Evolutionary conservation across 495 filamentous ascomycete species (phyloP).

Genomic region (Trypethelium eluteriae): DNA sequence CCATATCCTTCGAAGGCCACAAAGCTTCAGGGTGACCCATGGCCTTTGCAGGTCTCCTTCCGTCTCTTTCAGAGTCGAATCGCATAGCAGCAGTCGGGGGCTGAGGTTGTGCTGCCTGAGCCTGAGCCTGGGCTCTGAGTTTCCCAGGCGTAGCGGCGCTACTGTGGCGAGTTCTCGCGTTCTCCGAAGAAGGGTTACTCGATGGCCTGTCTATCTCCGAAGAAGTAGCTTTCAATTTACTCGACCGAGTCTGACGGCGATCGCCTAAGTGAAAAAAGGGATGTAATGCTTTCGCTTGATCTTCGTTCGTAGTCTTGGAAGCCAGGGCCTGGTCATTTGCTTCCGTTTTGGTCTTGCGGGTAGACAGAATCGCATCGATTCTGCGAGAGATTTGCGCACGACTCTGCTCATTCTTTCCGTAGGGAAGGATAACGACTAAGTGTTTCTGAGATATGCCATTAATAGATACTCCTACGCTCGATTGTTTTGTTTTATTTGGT

Average conservation of each 20-base stretch:
- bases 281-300: slow-evolving; percentile 58
- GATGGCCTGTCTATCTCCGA: background rate
- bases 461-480: background rate
- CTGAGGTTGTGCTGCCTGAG: slow-evolving; percentile 9
- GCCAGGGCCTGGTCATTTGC: background rate
- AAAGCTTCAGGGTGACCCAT: slow-evolving; percentile 27
- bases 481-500: background rate
- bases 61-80: background rate
- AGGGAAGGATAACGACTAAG: background rate
- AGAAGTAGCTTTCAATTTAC: background rate
- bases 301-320: slow-evolving; percentile 5
- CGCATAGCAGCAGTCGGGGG: background rate
- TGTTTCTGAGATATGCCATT: background rate
- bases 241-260: slow-evolving; percentile 5
- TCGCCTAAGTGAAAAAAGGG: slow-evolving; percentile 64
- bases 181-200: background rate
- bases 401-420: background rate
- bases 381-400: background rate
- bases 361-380: background rate
- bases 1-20: slow-evolving; percentile 30
- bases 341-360: background rate
- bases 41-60: slow-evolving; percentile 20
- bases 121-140: slow-evolving; percentile 26
- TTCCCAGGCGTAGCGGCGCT: slow-evolving; percentile 36
- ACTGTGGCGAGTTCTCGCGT: slow-evolving; percentile 19